A percentile compares a stretch with the other conserved stretches of the same genome.
phyloP scores from a whole-genome alignment of 768 basidiomycete species.

The Gloeostereum incarnatum region DNA sequence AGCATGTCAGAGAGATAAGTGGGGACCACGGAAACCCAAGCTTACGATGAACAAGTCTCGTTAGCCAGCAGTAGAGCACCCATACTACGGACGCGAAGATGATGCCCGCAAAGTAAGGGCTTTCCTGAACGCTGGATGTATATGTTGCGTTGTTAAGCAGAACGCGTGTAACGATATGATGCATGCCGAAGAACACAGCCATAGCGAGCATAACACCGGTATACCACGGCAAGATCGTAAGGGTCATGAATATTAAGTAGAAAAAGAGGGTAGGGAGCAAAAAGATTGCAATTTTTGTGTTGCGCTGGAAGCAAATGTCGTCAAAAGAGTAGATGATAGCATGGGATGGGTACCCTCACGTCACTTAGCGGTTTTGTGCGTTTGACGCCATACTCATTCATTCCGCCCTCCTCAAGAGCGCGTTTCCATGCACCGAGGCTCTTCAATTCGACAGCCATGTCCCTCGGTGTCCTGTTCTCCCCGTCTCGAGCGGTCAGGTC shows the following conservation, averaged over 20 bases:
- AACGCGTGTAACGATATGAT: constrained; percentile 83
- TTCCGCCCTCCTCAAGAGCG: constrained; percentile 81
- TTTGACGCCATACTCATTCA: constrained; percentile 66
- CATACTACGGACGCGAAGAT: constrained; percentile 80
- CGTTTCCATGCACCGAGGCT: constrained; percentile 84
- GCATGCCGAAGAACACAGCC: constrained; percentile 89
- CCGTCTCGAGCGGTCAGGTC: constrained; percentile 75
- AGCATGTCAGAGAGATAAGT: not conserved
- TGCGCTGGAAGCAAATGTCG: constrained; percentile 37
- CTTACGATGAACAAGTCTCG: constrained; percentile 65
- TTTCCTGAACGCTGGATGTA: constrained; percentile 75
- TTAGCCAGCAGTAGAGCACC: constrained; percentile 79
- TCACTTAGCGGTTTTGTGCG: constrained; percentile 64
- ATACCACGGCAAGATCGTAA: constrained; percentile 85
- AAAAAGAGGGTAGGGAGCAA: constrained; percentile 70
- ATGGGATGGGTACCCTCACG: constrained; percentile 23
- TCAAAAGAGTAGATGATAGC: too few species aligned
- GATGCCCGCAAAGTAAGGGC: constrained; percentile 91
- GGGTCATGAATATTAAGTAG: constrained; percentile 76
- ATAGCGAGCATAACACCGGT: constrained; percentile 74
- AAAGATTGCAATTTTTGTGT: constrained; percentile 77
- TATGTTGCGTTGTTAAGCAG: constrained; percentile 75
- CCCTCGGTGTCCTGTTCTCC: constrained; percentile 80
- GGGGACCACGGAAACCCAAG: constrained; percentile 6
- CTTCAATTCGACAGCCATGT: constrained; percentile 93